Percentiles rank a stretch among this genome's conserved stretches.
Evolutionary conservation across 345 rosid genomes (phyloP).

Genomic region (Arabidopsis suecica): DNA sequence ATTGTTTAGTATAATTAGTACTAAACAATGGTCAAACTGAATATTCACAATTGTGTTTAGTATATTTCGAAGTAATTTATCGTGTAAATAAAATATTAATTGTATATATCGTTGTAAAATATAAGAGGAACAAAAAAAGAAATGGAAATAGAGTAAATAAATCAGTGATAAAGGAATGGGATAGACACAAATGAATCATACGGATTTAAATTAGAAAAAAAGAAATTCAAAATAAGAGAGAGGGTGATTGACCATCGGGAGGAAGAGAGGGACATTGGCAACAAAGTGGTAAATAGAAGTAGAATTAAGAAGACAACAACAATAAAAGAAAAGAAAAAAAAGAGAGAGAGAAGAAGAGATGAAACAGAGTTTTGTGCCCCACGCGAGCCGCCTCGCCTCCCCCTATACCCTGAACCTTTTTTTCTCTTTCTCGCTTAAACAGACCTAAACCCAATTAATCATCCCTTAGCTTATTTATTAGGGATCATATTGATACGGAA

Average conservation of each 20-base stretch:
- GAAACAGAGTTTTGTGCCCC: slow-evolving; percentile 46
- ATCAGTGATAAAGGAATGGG: neutral
- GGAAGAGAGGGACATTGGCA: slow-evolving; percentile 30
- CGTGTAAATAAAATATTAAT: too few species aligned
- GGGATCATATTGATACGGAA: too few species aligned
- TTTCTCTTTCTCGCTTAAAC: neutral
- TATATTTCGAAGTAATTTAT: neutral
- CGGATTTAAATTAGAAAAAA: neutral
- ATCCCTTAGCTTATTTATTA: too few species aligned
- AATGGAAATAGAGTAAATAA: neutral
- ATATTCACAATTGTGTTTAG: neutral
- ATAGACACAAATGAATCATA: neutral
- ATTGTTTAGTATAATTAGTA: too few species aligned
- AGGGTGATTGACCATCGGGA: slow-evolving; percentile 29
- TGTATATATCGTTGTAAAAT: neutral
- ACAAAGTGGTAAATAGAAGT: slow-evolving; percentile 2
- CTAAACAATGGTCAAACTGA: too few species aligned
- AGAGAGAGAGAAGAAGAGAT: neutral
- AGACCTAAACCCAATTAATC: too few species aligned
- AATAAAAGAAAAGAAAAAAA: too few species aligned
- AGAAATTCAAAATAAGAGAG: neutral
- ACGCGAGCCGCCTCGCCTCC: slow-evolving; percentile 45
- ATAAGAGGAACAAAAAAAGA: neutral
- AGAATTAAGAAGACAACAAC: neutral
- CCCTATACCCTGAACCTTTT: too few species aligned